Percentiles rank a stretch among this genome's conserved stretches.
These are phyloP conservation scores for Linanthus parryae DNA, from an alignment of 148 eudicot genomes.

Conservation along the genomic window DNA sequence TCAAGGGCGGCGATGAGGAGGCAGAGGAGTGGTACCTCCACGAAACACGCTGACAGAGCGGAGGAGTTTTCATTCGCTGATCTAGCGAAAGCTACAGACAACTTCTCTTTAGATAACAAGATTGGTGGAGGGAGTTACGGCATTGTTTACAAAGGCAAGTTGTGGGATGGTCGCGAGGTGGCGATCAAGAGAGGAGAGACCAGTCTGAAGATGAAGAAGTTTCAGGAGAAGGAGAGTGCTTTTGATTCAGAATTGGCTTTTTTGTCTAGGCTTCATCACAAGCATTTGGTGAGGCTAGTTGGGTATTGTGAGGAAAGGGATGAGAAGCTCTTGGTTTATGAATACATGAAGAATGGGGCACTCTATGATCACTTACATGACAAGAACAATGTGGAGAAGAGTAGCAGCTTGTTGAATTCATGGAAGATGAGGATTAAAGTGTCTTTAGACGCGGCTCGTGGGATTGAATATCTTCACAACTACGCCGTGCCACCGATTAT, in stretches of 20 bases:
- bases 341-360: constrained; percentile 91
- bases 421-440: constrained; percentile 90
- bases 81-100: constrained; percentile 55
- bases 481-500: constrained; percentile 96
- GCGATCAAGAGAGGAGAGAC: constrained; percentile 88
- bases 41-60: constrained; percentile 61
- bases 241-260: constrained; percentile 86
- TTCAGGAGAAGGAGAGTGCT: constrained; percentile 84
- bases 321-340: constrained; percentile 83
- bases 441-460: constrained; percentile 79
- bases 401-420: constrained; percentile 49
- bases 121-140: constrained; percentile 93
- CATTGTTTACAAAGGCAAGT: constrained; percentile 76
- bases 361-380: constrained; percentile 76
- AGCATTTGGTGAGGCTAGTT: constrained; percentile 86
- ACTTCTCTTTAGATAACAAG: constrained; percentile 74
- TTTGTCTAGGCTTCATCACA: constrained; percentile 83
- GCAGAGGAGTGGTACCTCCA: constrained; percentile 91
- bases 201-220: constrained; percentile 44
- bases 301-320: constrained; percentile 93
- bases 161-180: constrained; percentile 77
- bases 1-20: constrained; percentile 68
- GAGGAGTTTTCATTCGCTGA: constrained; percentile 76
- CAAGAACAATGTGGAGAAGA: constrained; percentile 55
- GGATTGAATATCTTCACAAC: constrained; percentile 88